Evolutionary conservation across 2,329 filamentous ascomycete species (phyloP).

Genomic region (Exophiala spinifera): DNA sequence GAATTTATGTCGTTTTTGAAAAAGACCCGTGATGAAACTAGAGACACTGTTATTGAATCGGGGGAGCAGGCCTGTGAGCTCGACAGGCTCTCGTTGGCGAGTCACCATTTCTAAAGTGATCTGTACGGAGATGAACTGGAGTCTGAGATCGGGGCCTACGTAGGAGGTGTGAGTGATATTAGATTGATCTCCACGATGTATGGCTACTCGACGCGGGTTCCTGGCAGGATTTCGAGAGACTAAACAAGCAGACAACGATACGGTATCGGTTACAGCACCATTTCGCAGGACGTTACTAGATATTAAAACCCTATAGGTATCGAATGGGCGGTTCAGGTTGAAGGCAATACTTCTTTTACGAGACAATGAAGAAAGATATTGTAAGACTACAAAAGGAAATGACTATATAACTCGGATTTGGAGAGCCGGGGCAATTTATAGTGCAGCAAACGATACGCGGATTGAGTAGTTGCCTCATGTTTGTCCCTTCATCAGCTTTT

Average conservation of each 20-base stretch:
- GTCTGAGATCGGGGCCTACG: too few relatives aligned
- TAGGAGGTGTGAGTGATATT: background rate
- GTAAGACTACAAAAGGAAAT: background rate
- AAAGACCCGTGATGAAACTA: conserved; percentile 52
- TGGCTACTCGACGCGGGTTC: background rate
- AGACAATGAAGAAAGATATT: background rate
- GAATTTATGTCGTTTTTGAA: conserved; percentile 53
- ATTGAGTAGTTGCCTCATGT: background rate
- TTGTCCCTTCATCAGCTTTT: background rate
- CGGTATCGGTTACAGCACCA: too few relatives aligned
- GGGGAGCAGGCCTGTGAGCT: too few relatives aligned
- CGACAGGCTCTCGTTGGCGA: too few relatives aligned
- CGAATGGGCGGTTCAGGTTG: too few relatives aligned
- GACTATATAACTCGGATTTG: background rate
- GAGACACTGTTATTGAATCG: too few relatives aligned
- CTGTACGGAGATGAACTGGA: background rate
- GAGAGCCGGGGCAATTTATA: background rate
- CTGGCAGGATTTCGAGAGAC: background rate
- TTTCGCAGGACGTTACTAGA: background rate
- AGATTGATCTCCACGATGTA: background rate
- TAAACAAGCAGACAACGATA: background rate
- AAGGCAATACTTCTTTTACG: background rate
- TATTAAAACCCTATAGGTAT: background rate
- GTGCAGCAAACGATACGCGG: background rate
- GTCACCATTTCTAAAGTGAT: too few relatives aligned